phyloP scores from a whole-genome alignment of 2,329 filamentous ascomycete species.

The Colletotrichum orbiculare region DNA sequence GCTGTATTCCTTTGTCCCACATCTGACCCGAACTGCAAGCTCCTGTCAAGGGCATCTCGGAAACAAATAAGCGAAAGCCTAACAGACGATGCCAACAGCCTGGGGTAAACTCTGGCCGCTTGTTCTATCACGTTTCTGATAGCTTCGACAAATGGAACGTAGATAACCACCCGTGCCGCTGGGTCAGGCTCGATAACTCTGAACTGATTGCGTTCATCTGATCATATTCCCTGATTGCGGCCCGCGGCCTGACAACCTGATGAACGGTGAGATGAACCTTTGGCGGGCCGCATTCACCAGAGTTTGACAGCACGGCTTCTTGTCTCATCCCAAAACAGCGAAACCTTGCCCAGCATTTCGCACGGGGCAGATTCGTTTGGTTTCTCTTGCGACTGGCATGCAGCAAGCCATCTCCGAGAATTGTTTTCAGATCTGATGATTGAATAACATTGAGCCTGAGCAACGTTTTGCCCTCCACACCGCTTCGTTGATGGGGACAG shows the following conservation, averaged over 20 bases:
- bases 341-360: not conserved
- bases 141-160: not conserved
- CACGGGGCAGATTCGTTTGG: not conserved
- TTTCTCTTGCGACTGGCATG: not conserved
- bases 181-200: no score
- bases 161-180: not conserved
- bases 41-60: conserved; percentile 9
- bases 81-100: not conserved
- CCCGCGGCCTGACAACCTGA: not conserved
- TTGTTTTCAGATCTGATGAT: not conserved
- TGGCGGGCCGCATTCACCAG: not conserved
- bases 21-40: not conserved
- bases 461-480: not conserved
- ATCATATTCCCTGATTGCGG: no score
- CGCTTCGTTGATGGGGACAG: not conserved
- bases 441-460: no score
- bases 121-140: not conserved
- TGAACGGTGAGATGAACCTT: not conserved
- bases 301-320: not conserved
- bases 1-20: conserved; percentile 15
- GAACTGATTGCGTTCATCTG: no score
- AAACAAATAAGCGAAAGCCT: not conserved
- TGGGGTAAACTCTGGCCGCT: conserved; percentile 3
- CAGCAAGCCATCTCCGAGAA: not conserved
- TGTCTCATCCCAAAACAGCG: conserved; percentile 13